Conservation (phyloP, 1,139 yeast genomes). For the Yamadazyma sp. region DNA sequence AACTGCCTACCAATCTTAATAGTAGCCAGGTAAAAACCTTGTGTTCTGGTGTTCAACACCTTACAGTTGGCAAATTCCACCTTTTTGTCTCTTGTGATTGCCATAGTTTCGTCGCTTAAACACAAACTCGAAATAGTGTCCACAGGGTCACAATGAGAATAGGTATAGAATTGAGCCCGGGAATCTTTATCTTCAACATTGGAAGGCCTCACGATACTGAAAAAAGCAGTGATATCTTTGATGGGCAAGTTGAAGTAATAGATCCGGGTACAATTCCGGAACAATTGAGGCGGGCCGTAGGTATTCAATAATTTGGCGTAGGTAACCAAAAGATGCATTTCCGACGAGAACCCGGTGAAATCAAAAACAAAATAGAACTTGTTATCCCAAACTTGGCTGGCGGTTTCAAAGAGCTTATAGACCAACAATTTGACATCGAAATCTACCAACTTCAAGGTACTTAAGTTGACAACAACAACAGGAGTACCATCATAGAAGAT, state of each 20-base stretch:
- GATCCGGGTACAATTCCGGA: constrained; percentile 53
- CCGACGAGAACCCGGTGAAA: constrained; percentile 58
- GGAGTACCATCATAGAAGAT: constrained; percentile 76
- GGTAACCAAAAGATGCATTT: constrained; percentile 22
- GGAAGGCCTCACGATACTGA: constrained; percentile 14
- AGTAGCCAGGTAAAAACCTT: constrained; percentile 47
- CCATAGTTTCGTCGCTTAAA: constrained; percentile 39
- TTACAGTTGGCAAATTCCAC: constrained; percentile 61
- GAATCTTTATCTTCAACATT: constrained; percentile 16
- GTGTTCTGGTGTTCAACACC: constrained; percentile 40
- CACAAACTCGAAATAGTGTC: constrained; percentile 52
- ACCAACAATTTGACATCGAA: constrained; percentile 57
- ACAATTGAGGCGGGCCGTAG: constrained; percentile 49
- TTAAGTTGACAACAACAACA: constrained; percentile 55
- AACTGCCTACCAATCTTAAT: constrained; percentile 70
- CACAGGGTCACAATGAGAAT: constrained; percentile 49
- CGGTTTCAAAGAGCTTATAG: constrained; percentile 64
- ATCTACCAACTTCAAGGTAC: constrained; percentile 39
- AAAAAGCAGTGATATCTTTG: constrained; percentile 27
- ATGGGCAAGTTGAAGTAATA: constrained; percentile 63
- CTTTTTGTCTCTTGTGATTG: constrained; percentile 53
- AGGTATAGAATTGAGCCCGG: constrained; percentile 29
- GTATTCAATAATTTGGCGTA: constrained; percentile 35
- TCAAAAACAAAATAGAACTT: constrained; percentile 66
- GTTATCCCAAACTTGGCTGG: constrained; percentile 73